These are phyloP conservation scores for Schizophyllum commune DNA, from an alignment of 1,284 basidiomycete genomes.

Conservation along the genomic window DNA sequence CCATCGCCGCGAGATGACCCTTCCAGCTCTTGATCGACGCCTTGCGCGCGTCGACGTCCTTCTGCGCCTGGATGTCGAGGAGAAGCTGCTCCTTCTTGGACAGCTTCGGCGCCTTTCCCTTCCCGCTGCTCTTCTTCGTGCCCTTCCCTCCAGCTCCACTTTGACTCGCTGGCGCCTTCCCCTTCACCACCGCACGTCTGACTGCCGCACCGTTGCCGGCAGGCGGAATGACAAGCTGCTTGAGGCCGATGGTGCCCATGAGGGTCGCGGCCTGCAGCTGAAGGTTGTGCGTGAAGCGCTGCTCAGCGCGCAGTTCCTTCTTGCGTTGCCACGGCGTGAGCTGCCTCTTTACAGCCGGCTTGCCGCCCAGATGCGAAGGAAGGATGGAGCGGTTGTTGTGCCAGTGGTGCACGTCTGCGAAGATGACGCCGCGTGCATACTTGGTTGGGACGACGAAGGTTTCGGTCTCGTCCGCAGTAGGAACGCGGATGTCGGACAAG, in stretches of 20 bases:
- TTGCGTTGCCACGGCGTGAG: constrained; percentile 27
- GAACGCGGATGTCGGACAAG: constrained; percentile 30
- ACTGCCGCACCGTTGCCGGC: constrained; percentile 8
- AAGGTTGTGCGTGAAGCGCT: constrained; percentile 47
- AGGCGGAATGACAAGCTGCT: neutral
- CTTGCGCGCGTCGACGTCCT: constrained; percentile 29
- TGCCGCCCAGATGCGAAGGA: constrained; percentile 48
- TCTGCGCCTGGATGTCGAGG: constrained; percentile 36
- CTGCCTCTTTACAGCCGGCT: constrained; percentile 18
- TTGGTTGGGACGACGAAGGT: constrained; percentile 29
- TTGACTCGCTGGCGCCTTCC: constrained; percentile 13
- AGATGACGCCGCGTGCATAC: constrained; percentile 24
- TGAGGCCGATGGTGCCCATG: constrained; percentile 37
- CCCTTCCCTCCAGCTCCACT: neutral
- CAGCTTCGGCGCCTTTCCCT: constrained; percentile 22
- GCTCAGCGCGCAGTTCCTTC: constrained; percentile 35
- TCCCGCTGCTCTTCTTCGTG: constrained; percentile 12
- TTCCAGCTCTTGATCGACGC: constrained; percentile 41
- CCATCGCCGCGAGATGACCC: constrained; percentile 31
- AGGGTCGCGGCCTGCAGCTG: constrained; percentile 55
- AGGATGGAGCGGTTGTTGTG: constrained; percentile 45
- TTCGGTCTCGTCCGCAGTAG: constrained; percentile 15
- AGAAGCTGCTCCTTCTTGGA: constrained; percentile 35
- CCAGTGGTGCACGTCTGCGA: constrained; percentile 52
- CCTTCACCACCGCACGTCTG: constrained; percentile 7